Evolutionary conservation across 1,284 basidiomycete genomes (phyloP), one percentile per base, ranked within the genome.

Genomic region (Apiotrichum domesticum): DNA sequence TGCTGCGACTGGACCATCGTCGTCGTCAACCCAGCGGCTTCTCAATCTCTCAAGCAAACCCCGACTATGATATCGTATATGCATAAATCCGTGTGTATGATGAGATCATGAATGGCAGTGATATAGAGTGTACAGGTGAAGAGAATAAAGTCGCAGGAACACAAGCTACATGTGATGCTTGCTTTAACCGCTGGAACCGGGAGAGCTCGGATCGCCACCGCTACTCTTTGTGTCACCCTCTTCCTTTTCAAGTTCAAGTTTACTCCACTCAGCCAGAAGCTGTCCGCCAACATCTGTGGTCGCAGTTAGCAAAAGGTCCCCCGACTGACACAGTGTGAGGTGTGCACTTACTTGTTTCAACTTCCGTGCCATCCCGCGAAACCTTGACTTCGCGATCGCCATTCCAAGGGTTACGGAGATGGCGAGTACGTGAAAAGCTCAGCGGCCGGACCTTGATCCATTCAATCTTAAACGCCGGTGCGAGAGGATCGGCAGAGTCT

Each of bases 371-470:
- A 69, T 96, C 92, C 53, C 91, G 81, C 10, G 90, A 95, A 9
- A 93, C 86, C 79, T 94, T 95, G 62, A 95, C 84, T 71, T 95
- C 90, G 49, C 88, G 80, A 61, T 88, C 88, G 67, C 90, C 85
- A 63, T 95, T 94, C 93, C 92, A 96, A 0, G 88, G 88, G 68
- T 96, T 96, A 42, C 90, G 84, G 52, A 95, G 74, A 68, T 90
- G 87, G 45, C 86, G 82, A 34, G 88, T 88, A 50, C 83, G 82
- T 63, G 80, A 79, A 75, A 96, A 95, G 1, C 89, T 85, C n/a
- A 96, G 73, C 4, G 83, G 81, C 6, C 83, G 79, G 0, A 85
- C 87, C 62, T 83, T 83, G 52, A 94, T 69, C 94, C 94, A 98
- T 66, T 93, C 83, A 33, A 98, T 79, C 57, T 82, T 81, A 80